Conservation (phyloP, 192 early-diverging fungal species). For the Backusella tarrabulga region DNA sequence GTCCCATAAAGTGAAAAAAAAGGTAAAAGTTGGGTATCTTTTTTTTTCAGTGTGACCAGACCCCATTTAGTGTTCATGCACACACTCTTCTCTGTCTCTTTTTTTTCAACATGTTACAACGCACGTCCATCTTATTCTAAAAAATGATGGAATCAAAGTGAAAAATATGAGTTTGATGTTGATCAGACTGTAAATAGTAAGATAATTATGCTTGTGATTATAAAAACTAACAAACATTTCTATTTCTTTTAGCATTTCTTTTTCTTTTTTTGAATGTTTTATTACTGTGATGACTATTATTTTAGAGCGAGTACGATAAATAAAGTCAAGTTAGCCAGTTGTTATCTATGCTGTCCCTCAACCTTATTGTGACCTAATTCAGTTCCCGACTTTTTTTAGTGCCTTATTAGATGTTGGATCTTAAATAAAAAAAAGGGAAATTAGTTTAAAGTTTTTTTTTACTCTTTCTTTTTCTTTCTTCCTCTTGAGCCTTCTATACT, state of each 20-base stretch:
- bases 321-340: background rate
- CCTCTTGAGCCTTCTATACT: background rate
- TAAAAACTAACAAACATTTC: background rate
- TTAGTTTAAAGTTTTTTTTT: slow-evolving; percentile 14
- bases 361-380: slow-evolving; percentile 16
- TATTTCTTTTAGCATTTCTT: background rate
- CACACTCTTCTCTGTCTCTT: background rate
- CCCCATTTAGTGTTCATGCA: slow-evolving; percentile 19
- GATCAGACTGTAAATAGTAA: background rate
- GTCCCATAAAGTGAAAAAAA: slow-evolving; percentile 5
- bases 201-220: too few species aligned
- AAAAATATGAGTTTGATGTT: background rate
- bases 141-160: background rate
- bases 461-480: slow-evolving; percentile 8
- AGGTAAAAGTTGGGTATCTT: background rate
- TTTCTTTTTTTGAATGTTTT: background rate
- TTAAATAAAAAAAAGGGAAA: slow-evolving; percentile 10
- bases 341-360: slow-evolving; percentile 20
- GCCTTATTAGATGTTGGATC: slow-evolving; percentile 15
- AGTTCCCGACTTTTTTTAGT: slow-evolving; percentile 10
- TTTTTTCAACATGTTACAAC: background rate
- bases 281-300: background rate
- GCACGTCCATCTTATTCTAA: slow-evolving; percentile 14
- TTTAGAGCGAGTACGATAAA: background rate
- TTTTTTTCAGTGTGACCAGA: slow-evolving; percentile 9